Base-by-base conservation (phyloP, 2,329 filamentous ascomycete genomes). In the Aspergillus puulaauensis region DNA sequence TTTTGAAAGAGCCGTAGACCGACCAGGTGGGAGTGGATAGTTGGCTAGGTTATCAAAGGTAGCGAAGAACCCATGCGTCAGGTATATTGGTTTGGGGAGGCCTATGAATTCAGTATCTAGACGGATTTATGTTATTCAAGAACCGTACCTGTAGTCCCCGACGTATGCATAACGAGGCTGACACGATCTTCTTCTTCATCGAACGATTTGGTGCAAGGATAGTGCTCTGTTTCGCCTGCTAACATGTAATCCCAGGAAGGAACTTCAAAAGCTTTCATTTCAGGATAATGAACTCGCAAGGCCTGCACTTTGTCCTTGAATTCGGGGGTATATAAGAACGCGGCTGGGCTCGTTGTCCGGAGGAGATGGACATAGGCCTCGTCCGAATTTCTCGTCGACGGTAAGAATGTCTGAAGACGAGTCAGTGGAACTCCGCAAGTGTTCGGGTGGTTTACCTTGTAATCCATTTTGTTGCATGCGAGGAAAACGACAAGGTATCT, bases 381-480 rank as follows among this genome's bases (percentile, higher is more conserved):
- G 15, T 40, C 17, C 17, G 15, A 17, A 3, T n/a, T n/a, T 17
- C 37, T 3, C 3, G 37, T 40, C 37, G 37, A 40, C 1, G 37
- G 37, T 15, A 40, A 14, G 3, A 40, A 40, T 0, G n/a, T 2
- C 37, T 40, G 3, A 0, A 40, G 0, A 1, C 0, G 2, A 9
- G 17, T 40, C 15, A 40, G 37, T 40, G 6, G n/a, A 0, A 8
- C 1, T 40, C 37, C 4, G 2, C 8, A 11, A 3, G 17, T 7
- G n/a, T 17, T 17, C 3, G 1, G n/a, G 11, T 40, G 1, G 3
- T 14, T 0, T 17, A 40, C 37, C 37, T 15, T 40, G 37, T 40
- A 40, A 2, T 11, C 17, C 6, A 17, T 40, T 1, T 40, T 40
- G 2, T 40, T 15, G 37, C 15, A 40, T 6, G 37, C 37, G 15